A percentile compares a stretch with the other conserved stretches of the same genome.
These are phyloP conservation scores for Colletotrichum cuscutae DNA, from an alignment of 2,329 filamentous ascomycete genomes.

Conservation along the genomic window DNA sequence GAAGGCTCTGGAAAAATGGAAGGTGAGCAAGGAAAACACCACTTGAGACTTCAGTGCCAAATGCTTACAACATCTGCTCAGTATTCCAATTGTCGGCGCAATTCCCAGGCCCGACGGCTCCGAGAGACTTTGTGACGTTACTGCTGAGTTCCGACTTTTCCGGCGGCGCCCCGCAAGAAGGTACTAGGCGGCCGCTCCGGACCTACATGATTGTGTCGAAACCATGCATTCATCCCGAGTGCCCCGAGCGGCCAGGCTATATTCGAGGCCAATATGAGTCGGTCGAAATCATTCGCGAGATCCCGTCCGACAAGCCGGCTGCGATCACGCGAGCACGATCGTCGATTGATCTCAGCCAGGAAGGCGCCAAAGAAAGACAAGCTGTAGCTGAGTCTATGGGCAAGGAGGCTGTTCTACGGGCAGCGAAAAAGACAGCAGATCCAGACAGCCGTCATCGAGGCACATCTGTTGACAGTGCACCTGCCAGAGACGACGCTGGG, in stretches of 20 bases:
- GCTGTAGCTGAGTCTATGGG: constrained; percentile 42
- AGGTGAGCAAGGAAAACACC: constrained; percentile 53
- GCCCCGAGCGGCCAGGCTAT: constrained; percentile 75
- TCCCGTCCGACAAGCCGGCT: constrained; percentile 64
- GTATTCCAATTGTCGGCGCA: constrained; percentile 89
- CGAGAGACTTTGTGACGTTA: constrained; percentile 87
- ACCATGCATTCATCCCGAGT: constrained; percentile 81
- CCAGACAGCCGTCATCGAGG: constrained; percentile 40
- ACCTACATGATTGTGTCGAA: constrained; percentile 91
- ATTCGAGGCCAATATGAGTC: constrained; percentile 91
- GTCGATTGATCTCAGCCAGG: constrained; percentile 53
- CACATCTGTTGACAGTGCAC: constrained; percentile 30
- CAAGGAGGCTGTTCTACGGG: constrained; percentile 54
- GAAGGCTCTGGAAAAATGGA: constrained; percentile 71
- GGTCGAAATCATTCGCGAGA: constrained; percentile 88
- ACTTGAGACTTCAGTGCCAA: constrained; percentile 12
- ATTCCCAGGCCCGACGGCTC: constrained; percentile 88
- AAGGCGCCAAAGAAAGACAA: constrained; percentile 43
- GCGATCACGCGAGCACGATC: constrained; percentile 54
- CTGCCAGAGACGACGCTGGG: constrained; percentile 43
- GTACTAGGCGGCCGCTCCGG: constrained; percentile 58
- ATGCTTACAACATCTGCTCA: constrained; percentile 42
- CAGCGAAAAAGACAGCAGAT: constrained; percentile 43
- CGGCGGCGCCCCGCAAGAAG: constrained; percentile 45
- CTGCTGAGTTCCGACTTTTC: constrained; percentile 74